phyloP scores from a whole-genome alignment of 2,329 filamentous ascomycete genomes.

The Talaromyces albobiverticillius region DNA sequence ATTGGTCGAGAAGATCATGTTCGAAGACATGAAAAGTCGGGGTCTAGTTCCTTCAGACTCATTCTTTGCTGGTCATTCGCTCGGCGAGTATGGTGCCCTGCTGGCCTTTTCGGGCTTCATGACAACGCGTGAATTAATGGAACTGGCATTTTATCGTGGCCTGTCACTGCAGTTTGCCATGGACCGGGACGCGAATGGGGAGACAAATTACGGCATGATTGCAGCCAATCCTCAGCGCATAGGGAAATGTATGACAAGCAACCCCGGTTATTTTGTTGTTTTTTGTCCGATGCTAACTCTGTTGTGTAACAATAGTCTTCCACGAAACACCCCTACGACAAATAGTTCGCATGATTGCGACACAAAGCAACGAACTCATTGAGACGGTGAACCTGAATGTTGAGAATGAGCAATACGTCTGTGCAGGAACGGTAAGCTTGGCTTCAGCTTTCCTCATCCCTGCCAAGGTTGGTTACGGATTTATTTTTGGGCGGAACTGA shows the following conservation, averaged over 20 bases:
- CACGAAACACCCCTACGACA: slow-evolving; percentile 53
- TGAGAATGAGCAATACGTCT: slow-evolving; percentile 68
- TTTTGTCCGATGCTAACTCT: too few species aligned
- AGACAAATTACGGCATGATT: slow-evolving; percentile 95
- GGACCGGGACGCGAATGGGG: slow-evolving; percentile 69
- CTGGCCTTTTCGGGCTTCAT: slow-evolving; percentile 96
- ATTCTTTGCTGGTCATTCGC: slow-evolving; percentile 95
- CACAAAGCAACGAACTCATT: slow-evolving; percentile 88
- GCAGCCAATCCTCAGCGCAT: slow-evolving; percentile 98
- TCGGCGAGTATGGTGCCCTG: slow-evolving; percentile 96
- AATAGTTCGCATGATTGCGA: slow-evolving; percentile 89
- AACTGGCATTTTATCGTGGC: slow-evolving; percentile 97
- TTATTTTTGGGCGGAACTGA: too few species aligned
- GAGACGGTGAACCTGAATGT: slow-evolving; percentile 97
- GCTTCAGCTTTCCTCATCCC: too few species aligned
- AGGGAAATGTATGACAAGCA: slow-evolving; percentile 69
- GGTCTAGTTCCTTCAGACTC: slow-evolving; percentile 92
- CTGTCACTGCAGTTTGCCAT: slow-evolving; percentile 99
- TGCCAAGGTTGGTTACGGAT: too few species aligned
- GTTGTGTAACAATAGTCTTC: background rate
- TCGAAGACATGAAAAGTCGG: slow-evolving; percentile 97
- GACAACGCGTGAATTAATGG: slow-evolving; percentile 96
- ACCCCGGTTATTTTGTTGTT: background rate
- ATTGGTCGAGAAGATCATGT: slow-evolving; percentile 98
- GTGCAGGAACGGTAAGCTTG: slow-evolving; percentile 55